These are phyloP conservation scores for Eimeria sp. DNA, from an alignment of 169 alveolate genomes.

Conservation along the genomic window DNA sequence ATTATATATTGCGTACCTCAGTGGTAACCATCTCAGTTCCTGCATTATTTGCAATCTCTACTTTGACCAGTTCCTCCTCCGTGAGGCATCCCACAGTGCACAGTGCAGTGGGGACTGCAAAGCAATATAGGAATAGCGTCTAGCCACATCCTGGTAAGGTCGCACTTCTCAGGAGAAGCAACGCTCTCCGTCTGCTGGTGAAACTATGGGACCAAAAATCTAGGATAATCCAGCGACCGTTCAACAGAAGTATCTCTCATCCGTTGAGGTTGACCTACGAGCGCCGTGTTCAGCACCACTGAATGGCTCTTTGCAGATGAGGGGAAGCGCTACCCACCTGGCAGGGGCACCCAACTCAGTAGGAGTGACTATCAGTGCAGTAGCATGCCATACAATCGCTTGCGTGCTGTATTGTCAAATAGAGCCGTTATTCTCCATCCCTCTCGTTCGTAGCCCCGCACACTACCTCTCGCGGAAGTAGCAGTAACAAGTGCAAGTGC, in stretches of 20 bases:
- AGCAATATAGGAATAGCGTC: too few species aligned
- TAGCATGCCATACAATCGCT: neutral
- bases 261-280: neutral
- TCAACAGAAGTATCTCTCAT: neutral
- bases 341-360: neutral
- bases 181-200: too few species aligned
- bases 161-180: too few species aligned
- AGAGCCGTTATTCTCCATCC: neutral
- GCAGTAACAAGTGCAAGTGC: neutral
- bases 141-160: too few species aligned
- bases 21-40: too few species aligned
- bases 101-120: too few species aligned
- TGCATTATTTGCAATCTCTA: too few species aligned
- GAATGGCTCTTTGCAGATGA: neutral
- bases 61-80: too few species aligned
- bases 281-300: neutral
- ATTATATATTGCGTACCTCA: too few species aligned
- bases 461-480: neutral
- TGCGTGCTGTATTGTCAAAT: neutral
- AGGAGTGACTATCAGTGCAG: neutral
- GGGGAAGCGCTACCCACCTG: neutral
- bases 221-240: neutral
- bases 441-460: neutral
- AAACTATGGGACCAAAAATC: too few species aligned
- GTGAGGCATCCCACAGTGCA: too few species aligned